Evolutionary conservation across 1,284 basidiomycete genomes (phyloP).

Genomic region (Ceratobasidium sp.): DNA sequence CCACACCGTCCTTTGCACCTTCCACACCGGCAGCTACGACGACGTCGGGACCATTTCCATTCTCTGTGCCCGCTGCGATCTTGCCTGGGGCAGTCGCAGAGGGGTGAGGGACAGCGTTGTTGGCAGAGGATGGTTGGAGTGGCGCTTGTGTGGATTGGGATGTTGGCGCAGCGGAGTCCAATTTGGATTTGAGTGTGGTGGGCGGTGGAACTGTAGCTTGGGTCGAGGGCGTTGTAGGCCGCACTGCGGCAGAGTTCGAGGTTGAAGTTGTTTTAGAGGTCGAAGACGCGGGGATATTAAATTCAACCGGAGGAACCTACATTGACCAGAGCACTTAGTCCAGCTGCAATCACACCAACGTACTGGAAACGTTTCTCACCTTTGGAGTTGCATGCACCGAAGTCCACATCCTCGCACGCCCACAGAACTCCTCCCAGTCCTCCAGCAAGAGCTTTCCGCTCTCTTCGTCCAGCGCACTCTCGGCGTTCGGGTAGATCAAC

Average conservation of each 20-base stretch:
- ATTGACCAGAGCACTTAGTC: background rate
- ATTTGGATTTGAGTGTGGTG: slow-evolving; percentile 33
- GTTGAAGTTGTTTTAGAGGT: slow-evolving; percentile 23
- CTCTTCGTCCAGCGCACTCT: slow-evolving; percentile 94
- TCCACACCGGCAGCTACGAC: slow-evolving; percentile 50
- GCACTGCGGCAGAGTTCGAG: slow-evolving; percentile 50
- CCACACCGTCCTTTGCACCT: slow-evolving; percentile 65
- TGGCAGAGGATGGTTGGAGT: slow-evolving; percentile 57
- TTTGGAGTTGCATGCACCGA: slow-evolving; percentile 83
- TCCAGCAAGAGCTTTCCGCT: slow-evolving; percentile 91
- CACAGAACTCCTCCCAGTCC: slow-evolving; percentile 86
- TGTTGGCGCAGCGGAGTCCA: slow-evolving; percentile 5
- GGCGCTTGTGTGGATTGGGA: slow-evolving; percentile 52
- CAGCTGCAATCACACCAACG: background rate
- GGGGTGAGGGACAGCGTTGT: slow-evolving; percentile 60
- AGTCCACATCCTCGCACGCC: slow-evolving; percentile 83
- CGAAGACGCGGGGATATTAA: slow-evolving; percentile 58
- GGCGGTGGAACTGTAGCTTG: slow-evolving; percentile 11
- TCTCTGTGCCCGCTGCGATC: slow-evolving; percentile 63
- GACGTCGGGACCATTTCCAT: slow-evolving; percentile 50
- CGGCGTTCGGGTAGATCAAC: slow-evolving; percentile 95
- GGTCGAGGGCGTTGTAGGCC: slow-evolving; percentile 13
- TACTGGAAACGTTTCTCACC: slow-evolving; percentile 49
- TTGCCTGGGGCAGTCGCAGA: slow-evolving; percentile 71
- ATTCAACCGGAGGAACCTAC: slow-evolving; percentile 72